These are phyloP conservation scores for Tricholoma bakamatsutake DNA, from an alignment of 768 basidiomycete genomes.

Conservation along the genomic window DNA sequence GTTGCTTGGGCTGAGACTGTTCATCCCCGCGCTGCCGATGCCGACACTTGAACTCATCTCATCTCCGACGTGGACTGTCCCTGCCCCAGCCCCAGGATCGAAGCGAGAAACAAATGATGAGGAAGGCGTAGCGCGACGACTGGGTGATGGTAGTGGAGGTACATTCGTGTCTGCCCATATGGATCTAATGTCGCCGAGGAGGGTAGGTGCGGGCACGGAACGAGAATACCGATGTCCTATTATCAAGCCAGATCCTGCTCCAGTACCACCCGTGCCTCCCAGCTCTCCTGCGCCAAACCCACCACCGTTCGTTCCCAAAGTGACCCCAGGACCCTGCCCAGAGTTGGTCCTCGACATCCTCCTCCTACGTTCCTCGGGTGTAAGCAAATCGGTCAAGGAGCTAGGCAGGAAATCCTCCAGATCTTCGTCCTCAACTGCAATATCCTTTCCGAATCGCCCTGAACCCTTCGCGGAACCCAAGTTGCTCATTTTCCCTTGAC, in stretches of 20 bases:
- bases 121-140: slow-evolving; percentile 41
- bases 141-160: slow-evolving; percentile 22
- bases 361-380: slow-evolving; percentile 79
- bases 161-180: slow-evolving; percentile 66
- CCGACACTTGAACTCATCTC: slow-evolving; percentile 31
- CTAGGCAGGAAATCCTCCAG: slow-evolving; percentile 87
- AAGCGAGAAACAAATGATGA: slow-evolving; percentile 46
- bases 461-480: slow-evolving; percentile 12
- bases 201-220: slow-evolving; percentile 73
- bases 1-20: slow-evolving; percentile 56
- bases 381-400: slow-evolving; percentile 82
- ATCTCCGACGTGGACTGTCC: slow-evolving; percentile 15
- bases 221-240: slow-evolving; percentile 71
- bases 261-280: not conserved
- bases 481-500: slow-evolving; percentile 11
- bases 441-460: slow-evolving; percentile 24
- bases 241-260: slow-evolving; percentile 18
- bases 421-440: slow-evolving; percentile 66
- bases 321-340: slow-evolving; percentile 27
- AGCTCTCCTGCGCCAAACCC: slow-evolving; percentile 12
- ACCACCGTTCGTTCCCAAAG: slow-evolving; percentile 8
- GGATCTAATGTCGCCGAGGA: slow-evolving; percentile 69
- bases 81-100: slow-evolving; percentile 13
- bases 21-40: slow-evolving; percentile 33
- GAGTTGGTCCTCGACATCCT: slow-evolving; percentile 75